These are phyloP conservation scores for Xerocomus tenax DNA, from an alignment of 1,284 basidiomycete genomes.

Conservation along the genomic window DNA sequence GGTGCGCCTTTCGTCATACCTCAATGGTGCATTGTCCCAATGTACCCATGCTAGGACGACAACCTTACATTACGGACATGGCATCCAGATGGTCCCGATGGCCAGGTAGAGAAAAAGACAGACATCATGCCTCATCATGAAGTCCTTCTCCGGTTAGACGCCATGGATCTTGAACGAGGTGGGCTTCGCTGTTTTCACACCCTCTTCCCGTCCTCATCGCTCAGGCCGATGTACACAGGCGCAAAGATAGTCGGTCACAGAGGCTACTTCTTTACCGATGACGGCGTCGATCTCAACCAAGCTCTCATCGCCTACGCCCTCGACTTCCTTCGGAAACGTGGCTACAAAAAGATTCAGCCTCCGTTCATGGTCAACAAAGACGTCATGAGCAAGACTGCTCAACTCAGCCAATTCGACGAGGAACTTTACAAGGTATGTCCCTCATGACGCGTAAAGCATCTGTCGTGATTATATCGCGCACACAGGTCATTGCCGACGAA, in stretches of 20 bases:
- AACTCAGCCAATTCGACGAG: slow-evolving; percentile 97
- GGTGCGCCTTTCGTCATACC: slow-evolving; percentile 40
- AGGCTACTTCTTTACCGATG: slow-evolving; percentile 92
- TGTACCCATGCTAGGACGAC: slow-evolving; percentile 57
- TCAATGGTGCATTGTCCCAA: not conserved
- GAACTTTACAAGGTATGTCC: slow-evolving; percentile 83
- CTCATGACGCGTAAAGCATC: not conserved
- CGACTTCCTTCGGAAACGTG: slow-evolving; percentile 77
- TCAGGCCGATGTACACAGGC: slow-evolving; percentile 66
- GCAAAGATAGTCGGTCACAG: slow-evolving; percentile 91
- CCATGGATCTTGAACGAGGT: slow-evolving; percentile 95
- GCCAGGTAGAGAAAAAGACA: slow-evolving; percentile 49
- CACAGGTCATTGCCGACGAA: slow-evolving; percentile 75
- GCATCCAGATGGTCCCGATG: slow-evolving; percentile 78
- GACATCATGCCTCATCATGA: slow-evolving; percentile 94
- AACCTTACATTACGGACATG: slow-evolving; percentile 76
- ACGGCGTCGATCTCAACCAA: slow-evolving; percentile 95
- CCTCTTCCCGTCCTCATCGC: slow-evolving; percentile 1
- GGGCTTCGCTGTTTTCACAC: not conserved
- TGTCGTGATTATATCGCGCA: not conserved
- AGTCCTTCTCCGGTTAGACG: slow-evolving; percentile 86
- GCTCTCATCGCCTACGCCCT: slow-evolving; percentile 93
- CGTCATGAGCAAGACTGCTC: slow-evolving; percentile 94
- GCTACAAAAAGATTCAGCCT: slow-evolving; percentile 92
- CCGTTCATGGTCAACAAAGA: slow-evolving; percentile 99